Percentiles rank a stretch among this genome's conserved stretches.
These are phyloP conservation scores for Brassica carinata DNA, from an alignment of 345 rosid species.

Conservation along the genomic window DNA sequence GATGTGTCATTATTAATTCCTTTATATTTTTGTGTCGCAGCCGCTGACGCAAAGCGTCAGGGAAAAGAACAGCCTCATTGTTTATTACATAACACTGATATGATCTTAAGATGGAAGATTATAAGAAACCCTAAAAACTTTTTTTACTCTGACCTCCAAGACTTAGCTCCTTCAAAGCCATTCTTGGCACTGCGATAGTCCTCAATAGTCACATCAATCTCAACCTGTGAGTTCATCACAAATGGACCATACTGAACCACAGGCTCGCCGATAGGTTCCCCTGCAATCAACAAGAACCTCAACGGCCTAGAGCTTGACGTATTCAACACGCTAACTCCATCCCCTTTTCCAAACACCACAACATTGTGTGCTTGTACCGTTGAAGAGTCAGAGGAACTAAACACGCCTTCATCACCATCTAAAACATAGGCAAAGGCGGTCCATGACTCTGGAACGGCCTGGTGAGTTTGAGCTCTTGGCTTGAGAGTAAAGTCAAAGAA, in stretches of 20 bases:
- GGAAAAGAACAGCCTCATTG: too few relatives aligned
- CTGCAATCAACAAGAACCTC: slow-evolving; percentile 68
- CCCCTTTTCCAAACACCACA: slow-evolving; percentile 63
- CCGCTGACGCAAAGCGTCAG: too few relatives aligned
- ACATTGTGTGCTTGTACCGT: slow-evolving; percentile 50
- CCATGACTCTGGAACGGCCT: slow-evolving; percentile 68
- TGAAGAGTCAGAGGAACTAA: slow-evolving; percentile 47
- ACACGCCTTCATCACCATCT: slow-evolving; percentile 66
- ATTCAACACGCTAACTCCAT: slow-evolving; percentile 64
- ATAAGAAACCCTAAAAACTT: background rate
- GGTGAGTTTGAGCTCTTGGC: slow-evolving; percentile 56
- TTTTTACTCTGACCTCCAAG: background rate
- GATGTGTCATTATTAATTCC: too few relatives aligned
- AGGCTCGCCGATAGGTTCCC: slow-evolving; percentile 75
- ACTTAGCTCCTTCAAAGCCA: background rate
- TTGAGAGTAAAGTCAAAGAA: slow-evolving; percentile 69
- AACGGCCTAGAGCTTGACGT: slow-evolving; percentile 46
- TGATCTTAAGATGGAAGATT: background rate
- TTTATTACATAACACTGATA: background rate
- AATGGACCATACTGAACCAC: slow-evolving; percentile 80
- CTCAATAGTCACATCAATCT: slow-evolving; percentile 71
- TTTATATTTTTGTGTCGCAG: too few relatives aligned
- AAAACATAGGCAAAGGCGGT: slow-evolving; percentile 62
- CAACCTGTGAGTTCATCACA: slow-evolving; percentile 84
- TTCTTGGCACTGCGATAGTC: slow-evolving; percentile 34